Base-by-base conservation (phyloP, 495 filamentous ascomycete genomes). In the Astrothelium macrocarpum region DNA sequence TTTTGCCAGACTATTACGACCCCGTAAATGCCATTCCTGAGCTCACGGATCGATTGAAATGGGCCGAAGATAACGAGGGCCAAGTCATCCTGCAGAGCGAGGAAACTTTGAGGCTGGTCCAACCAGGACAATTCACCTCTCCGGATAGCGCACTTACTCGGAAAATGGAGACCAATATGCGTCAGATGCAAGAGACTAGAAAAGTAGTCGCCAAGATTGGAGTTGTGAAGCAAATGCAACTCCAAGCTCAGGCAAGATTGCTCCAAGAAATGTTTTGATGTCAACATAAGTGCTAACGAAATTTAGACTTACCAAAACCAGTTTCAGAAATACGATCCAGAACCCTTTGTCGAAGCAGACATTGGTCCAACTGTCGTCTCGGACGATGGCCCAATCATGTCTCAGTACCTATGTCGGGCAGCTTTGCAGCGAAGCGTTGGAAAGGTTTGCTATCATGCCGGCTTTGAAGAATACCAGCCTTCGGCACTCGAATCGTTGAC, bases 181-280 rank as follows among this genome's bases (percentile, higher is more conserved):
- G 84, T 43, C 91, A 97, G 71, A 91, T 97, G 86, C 94, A 99
- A 73, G 93, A 97, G 64, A 97, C 94, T 0, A 81, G 95, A 68
- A 97, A 97, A 73, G 82, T 99, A 12, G 95, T 90, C 72, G 91
- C 91, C 2, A 97, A 97, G 74, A 92, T 97, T 71, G 86, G 90
- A 32, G 88, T 99, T 64, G 91, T 99, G 72, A 99, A 97, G 80
- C 94, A 99, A 78, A 99, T 99, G 94, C 95, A 97, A 73, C 79
- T 96, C 32, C 95, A 99, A 71, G 88, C 91, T 53, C 94, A 96
- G 84, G 91, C 92, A 85, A 60, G 61, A 11, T 23, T 39, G 26
- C 42, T 20, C 9, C 10, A 42, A 1, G 36, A 42, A 62, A 62
- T 12, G 18, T 26, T 25, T 12, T 20, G 20, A 42, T 20, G 12